A percentile compares a stretch with the other conserved stretches of the same genome.
phyloP scores from a whole-genome alignment of 495 filamentous ascomycete species.

The Penicillium cosmopolitanum region DNA sequence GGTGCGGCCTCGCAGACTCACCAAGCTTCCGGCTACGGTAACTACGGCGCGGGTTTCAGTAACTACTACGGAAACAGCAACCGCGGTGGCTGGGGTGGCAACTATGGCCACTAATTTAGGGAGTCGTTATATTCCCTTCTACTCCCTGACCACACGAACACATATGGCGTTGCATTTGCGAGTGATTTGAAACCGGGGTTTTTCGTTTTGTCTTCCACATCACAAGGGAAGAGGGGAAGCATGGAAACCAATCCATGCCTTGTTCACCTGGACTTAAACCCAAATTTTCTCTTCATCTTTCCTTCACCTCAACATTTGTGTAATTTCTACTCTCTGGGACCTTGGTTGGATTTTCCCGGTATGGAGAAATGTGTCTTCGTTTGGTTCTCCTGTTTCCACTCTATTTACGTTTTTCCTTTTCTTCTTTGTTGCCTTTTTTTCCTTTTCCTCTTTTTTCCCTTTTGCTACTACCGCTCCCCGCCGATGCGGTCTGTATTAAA shows the following conservation, averaged over 20 bases:
- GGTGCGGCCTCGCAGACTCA: conserved; percentile 57
- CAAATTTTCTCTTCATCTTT: conserved; percentile 35
- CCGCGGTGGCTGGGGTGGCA: conserved; percentile 28
- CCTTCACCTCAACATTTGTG: conserved; percentile 41
- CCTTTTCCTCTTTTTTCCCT: conserved; percentile 23
- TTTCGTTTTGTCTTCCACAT: conserved; percentile 29
- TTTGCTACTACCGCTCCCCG: conserved; percentile 31
- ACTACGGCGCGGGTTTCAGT: conserved; percentile 61
- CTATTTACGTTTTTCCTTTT: conserved; percentile 17
- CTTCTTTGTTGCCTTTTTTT: conserved; percentile 24
- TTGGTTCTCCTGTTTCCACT: conserved; percentile 25
- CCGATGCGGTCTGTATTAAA: conserved; percentile 39
- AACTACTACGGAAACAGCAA: conserved; percentile 62
- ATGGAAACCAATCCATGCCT: conserved; percentile 13
- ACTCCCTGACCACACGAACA: conserved; percentile 24
- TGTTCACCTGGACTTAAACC: conserved; percentile 26
- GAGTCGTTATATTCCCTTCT: conserved; percentile 12
- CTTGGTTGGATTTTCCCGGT: conserved; percentile 45
- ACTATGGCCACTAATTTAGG: conserved; percentile 56
- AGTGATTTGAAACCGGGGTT: conserved; percentile 36
- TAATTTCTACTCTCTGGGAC: conserved; percentile 54
- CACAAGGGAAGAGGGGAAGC: conserved; percentile 9
- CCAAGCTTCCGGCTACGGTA: conserved; percentile 58
- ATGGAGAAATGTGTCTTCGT: conserved; percentile 25
- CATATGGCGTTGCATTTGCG: conserved; percentile 44